A percentile compares a stretch with the other conserved stretches of the same genome.
Conservation (phyloP, 75 land plant genomes). For the Cryptomeria japonica region DNA sequence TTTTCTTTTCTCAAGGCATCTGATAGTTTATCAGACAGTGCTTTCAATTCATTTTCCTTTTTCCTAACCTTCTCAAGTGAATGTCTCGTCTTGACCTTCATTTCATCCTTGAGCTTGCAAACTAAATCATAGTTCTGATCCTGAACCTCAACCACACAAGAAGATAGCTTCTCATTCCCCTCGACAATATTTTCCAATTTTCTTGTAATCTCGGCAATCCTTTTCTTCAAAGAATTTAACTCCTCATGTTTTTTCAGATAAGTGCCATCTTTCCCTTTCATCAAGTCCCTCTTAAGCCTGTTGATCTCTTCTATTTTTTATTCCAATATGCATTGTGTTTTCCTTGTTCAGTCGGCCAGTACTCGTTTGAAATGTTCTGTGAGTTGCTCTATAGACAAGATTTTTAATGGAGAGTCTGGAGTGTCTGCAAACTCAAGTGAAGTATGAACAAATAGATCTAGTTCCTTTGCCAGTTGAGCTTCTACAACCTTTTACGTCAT, state of each 20-base stretch:
- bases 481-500: neutral
- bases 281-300: conserved; percentile 36
- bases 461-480: neutral
- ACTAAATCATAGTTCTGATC: conserved; percentile 15
- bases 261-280: conserved; percentile 34
- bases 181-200: conserved; percentile 39
- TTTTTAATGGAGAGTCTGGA: too few relatives aligned
- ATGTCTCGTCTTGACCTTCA: conserved; percentile 31
- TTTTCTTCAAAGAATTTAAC: conserved; percentile 45
- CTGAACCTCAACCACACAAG: conserved; percentile 11
- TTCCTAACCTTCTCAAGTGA: conserved; percentile 19
- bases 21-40: conserved; percentile 25
- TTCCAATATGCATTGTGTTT: conserved; percentile 38
- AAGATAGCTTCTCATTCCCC: conserved; percentile 31
- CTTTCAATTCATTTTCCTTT: conserved; percentile 28
- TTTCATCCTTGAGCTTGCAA: conserved; percentile 23
- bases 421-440: neutral
- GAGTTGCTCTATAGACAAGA: too few relatives aligned
- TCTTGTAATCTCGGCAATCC: conserved; percentile 35
- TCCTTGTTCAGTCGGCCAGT: conserved; percentile 31
- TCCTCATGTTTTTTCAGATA: conserved; percentile 45
- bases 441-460: conserved; percentile 13
- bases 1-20: conserved; percentile 23
- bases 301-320: conserved; percentile 50
- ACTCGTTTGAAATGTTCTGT: too few relatives aligned